A percentile compares a stretch with the other conserved stretches of the same genome.
Conservation (phyloP, 495 filamentous ascomycete species). For the Penicillium steckii region DNA sequence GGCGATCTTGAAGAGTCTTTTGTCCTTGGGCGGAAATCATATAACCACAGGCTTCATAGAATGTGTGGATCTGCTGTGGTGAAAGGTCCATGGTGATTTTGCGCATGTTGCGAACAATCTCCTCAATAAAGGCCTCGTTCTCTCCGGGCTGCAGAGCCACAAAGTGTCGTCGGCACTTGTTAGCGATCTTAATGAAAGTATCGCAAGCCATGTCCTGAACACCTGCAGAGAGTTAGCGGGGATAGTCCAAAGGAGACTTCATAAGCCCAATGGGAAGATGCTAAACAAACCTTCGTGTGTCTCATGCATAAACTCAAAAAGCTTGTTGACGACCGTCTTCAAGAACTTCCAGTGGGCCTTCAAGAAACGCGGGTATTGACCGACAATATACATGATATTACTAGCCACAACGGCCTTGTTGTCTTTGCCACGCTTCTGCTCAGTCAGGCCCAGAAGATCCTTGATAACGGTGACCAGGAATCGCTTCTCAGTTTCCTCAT, state of each 20-base stretch:
- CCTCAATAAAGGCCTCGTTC: constrained; percentile 94
- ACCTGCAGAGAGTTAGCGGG: constrained; percentile 51
- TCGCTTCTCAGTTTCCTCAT: constrained; percentile 97
- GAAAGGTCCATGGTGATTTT: constrained; percentile 94
- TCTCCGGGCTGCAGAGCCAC: constrained; percentile 94
- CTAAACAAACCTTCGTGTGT: constrained; percentile 81
- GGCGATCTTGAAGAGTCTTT: constrained; percentile 81
- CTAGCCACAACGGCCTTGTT: constrained; percentile 99
- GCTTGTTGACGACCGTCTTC: constrained; percentile 99
- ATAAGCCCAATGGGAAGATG: background rate
- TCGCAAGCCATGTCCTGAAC: constrained; percentile 99
- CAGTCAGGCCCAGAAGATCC: constrained; percentile 94
- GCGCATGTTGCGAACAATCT: constrained; percentile 92
- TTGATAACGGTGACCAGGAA: constrained; percentile 99
- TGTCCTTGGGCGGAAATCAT: constrained; percentile 99
- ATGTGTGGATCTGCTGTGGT: constrained; percentile 96
- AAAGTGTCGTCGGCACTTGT: constrained; percentile 96
- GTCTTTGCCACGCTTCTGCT: constrained; percentile 99
- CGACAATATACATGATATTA: constrained; percentile 99
- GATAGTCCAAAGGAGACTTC: background rate
- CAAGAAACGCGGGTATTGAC: constrained; percentile 95
- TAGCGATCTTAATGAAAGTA: constrained; percentile 99
- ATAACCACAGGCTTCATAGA: constrained; percentile 98
- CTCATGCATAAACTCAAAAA: constrained; percentile 99
- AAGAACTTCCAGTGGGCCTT: constrained; percentile 99